Conservation (phyloP, 371 early-diverging fungal genomes). For the Zopfochytrium polystomum region DNA sequence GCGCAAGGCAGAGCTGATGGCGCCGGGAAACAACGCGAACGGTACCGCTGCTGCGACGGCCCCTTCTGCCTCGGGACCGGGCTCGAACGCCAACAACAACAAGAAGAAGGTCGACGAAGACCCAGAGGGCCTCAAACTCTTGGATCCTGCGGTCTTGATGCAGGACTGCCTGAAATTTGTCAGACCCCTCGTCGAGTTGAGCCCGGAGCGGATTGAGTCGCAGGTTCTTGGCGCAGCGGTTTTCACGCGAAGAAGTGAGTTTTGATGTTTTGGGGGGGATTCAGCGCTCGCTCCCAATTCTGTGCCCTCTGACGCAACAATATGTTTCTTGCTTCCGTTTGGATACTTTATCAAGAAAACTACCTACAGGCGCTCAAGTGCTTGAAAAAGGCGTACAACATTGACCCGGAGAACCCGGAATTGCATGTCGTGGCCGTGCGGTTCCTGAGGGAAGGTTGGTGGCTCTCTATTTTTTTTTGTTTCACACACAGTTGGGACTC, state of each 20-base stretch:
- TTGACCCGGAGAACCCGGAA: conserved; percentile 24
- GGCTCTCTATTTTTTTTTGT: not conserved
- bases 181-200: conserved; percentile 61
- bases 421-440: conserved; percentile 17
- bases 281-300: not conserved
- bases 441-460: conserved; percentile 15
- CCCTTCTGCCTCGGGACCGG: conserved; percentile 2
- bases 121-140: conserved; percentile 63
- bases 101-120: conserved; percentile 62
- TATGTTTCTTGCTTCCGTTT: not conserved
- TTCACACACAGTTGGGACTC: not conserved
- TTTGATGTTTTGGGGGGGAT: not conserved
- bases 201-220: conserved; percentile 46
- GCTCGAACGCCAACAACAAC: not conserved
- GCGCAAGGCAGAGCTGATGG: conserved; percentile 43
- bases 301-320: not conserved
- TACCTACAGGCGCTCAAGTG: conserved; percentile 69
- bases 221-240: conserved; percentile 72
- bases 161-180: conserved; percentile 75
- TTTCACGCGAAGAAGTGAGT: conserved; percentile 68
- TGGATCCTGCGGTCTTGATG: conserved; percentile 62
- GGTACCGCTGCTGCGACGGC: conserved; percentile 3
- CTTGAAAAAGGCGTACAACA: conserved; percentile 51
- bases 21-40: conserved; percentile 5
- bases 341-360: conserved; percentile 49